A percentile compares a stretch with the other conserved stretches of the same genome.
phyloP scores from a whole-genome alignment of 805 yeast genomes.

The Lipomyces mesembrius region DNA sequence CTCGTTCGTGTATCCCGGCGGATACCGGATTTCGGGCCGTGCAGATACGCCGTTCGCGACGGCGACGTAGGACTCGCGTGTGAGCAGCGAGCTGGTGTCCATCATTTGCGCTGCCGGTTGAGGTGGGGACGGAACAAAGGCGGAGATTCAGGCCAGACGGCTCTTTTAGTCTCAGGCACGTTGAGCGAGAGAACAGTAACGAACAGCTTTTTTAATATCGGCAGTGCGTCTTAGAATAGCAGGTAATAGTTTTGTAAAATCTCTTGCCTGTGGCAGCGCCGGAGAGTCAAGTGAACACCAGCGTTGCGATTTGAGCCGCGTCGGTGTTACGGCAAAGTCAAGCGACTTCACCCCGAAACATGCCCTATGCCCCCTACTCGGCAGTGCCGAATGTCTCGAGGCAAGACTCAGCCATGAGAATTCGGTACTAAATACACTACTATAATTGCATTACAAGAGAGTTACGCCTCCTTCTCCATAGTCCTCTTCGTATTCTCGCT shows the following conservation, averaged over 20 bases:
- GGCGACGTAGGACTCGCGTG: neutral
- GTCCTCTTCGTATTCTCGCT: conserved; percentile 31
- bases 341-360: too few relatives aligned
- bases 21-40: conserved; percentile 13
- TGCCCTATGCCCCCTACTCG: too few relatives aligned
- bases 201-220: too few relatives aligned
- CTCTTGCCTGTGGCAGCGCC: too few relatives aligned
- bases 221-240: too few relatives aligned
- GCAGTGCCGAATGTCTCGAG: too few relatives aligned
- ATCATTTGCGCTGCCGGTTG: neutral
- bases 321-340: too few relatives aligned
- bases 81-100: conserved; percentile 3
- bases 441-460: neutral
- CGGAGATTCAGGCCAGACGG: neutral
- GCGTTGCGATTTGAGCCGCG: too few relatives aligned
- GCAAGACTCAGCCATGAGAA: too few relatives aligned
- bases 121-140: neutral
- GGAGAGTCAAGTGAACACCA: too few relatives aligned
- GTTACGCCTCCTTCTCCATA: conserved; percentile 25
- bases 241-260: too few relatives aligned
- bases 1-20: conserved; percentile 15
- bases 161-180: neutral
- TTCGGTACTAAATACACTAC: neutral
- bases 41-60: neutral
- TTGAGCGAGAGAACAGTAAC: too few relatives aligned